phyloP scores from a whole-genome alignment of 805 yeast genomes.

The Metschnikowia bowlesiae region DNA sequence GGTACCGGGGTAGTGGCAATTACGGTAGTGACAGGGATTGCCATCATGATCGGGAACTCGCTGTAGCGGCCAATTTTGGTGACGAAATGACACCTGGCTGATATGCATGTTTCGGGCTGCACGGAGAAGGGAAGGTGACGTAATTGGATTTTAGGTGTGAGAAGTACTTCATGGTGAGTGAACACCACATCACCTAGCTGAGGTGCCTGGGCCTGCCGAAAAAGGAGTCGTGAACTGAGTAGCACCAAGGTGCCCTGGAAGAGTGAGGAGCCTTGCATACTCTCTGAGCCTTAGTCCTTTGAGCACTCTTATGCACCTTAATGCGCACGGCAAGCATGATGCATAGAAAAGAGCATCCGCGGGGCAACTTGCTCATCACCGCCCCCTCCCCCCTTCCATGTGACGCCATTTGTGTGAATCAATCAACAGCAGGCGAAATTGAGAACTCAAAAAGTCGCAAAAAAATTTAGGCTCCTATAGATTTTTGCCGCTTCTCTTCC shows the following conservation, averaged over 20 bases:
- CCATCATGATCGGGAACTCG: no score
- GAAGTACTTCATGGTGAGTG: no score
- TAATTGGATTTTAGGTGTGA: no score
- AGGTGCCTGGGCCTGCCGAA: background rate
- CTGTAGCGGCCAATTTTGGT: background rate
- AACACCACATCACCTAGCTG: background rate
- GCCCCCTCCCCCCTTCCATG: no score
- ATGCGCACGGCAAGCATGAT: background rate
- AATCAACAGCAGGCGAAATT: background rate
- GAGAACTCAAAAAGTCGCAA: background rate
- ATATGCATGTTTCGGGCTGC: background rate
- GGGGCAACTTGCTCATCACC: background rate
- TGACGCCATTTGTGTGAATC: background rate
- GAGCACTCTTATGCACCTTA: background rate
- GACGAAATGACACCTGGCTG: background rate
- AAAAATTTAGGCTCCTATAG: background rate
- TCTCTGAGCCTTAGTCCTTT: background rate
- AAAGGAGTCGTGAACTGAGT: background rate
- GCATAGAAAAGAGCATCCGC: background rate
- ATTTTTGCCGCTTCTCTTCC: no score
- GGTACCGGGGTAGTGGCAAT: no score
- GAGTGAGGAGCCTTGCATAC: background rate
- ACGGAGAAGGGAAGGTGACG: no score
- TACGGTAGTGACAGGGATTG: no score
- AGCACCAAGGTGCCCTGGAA: background rate